Evolutionary conservation across 495 filamentous ascomycete species (phyloP).

Genomic region (Hypoxylon lienhwacheense): DNA sequence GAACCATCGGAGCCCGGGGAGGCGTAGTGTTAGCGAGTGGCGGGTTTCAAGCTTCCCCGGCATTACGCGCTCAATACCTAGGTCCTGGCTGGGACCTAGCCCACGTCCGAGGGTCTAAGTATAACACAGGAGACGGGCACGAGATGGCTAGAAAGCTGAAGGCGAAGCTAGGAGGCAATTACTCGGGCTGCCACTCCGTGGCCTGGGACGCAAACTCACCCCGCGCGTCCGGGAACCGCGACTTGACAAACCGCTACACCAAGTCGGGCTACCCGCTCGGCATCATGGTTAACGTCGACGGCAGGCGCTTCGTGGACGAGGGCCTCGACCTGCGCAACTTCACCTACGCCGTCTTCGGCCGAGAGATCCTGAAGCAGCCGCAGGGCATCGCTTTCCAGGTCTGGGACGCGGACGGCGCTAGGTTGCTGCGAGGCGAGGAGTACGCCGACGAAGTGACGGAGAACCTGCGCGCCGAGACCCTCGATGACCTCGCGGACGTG

Average conservation of each 20-base stretch:
- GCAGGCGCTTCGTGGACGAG: constrained; percentile 65
- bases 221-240: constrained; percentile 52
- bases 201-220: constrained; percentile 65
- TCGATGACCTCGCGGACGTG: constrained; percentile 58
- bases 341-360: constrained; percentile 65
- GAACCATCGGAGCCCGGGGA: constrained; percentile 41
- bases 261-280: constrained; percentile 68
- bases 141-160: constrained; percentile 52
- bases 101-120: constrained; percentile 61
- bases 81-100: constrained; percentile 65
- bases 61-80: constrained; percentile 57
- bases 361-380: constrained; percentile 58
- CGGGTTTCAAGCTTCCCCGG: constrained; percentile 62
- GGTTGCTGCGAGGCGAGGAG: constrained; percentile 58
- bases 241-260: constrained; percentile 63
- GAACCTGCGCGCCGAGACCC: constrained; percentile 49
- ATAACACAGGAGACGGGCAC: constrained; percentile 60
- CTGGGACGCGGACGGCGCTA: constrained; percentile 56
- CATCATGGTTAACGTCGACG: constrained; percentile 60
- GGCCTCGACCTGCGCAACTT: constrained; percentile 64
- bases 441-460: constrained; percentile 58
- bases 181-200: constrained; percentile 62
- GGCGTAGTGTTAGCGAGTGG: constrained; percentile 59
- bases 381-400: constrained; percentile 61
- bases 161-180: constrained; percentile 58